These are phyloP conservation scores for Pyrenochaeta sp. DNA, from an alignment of 2,329 filamentous ascomycete genomes.

Conservation along the genomic window DNA sequence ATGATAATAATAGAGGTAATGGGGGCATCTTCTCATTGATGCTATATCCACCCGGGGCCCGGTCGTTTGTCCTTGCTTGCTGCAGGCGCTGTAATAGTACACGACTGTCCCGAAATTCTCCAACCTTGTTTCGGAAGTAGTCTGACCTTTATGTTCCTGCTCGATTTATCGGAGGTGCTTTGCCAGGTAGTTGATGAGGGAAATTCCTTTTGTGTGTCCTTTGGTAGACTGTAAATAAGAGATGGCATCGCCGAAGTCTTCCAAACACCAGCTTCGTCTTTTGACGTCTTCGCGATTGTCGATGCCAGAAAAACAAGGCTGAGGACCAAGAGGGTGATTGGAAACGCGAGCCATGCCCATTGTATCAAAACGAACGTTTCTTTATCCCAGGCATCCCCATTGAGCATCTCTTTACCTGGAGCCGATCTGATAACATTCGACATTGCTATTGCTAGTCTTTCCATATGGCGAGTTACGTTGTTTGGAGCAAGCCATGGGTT, in stretches of 20 bases:
- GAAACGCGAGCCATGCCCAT: conserved; percentile 39
- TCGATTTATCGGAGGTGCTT: background rate
- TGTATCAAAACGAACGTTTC: conserved; percentile 17
- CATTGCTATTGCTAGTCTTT: conserved; percentile 24
- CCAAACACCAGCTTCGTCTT: conserved; percentile 25
- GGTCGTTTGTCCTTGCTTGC: background rate
- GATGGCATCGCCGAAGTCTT: conserved; percentile 38
- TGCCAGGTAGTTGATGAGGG: background rate
- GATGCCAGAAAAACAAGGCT: conserved; percentile 31
- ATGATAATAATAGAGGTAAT: too few relatives aligned
- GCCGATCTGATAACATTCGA: conserved; percentile 27
- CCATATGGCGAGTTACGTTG: conserved; percentile 27
- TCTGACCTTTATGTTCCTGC: conserved; percentile 15
- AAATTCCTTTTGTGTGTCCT: conserved; percentile 6
- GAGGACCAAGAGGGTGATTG: conserved; percentile 25
- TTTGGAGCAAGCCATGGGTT: conserved; percentile 25
- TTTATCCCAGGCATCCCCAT: conserved; percentile 15
- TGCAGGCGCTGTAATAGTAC: background rate
- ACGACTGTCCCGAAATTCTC: conserved; percentile 18
- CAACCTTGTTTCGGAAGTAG: conserved; percentile 17
- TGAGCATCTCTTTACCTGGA: background rate
- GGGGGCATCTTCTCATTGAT: background rate
- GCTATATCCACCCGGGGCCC: conserved; percentile 15
- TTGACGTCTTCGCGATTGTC: conserved; percentile 26
- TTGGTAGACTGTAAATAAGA: conserved; percentile 28